Evolutionary conservation across 108 stramenopile species (phyloP).

Genomic region (Cyclostephanos tholiformis): DNA sequence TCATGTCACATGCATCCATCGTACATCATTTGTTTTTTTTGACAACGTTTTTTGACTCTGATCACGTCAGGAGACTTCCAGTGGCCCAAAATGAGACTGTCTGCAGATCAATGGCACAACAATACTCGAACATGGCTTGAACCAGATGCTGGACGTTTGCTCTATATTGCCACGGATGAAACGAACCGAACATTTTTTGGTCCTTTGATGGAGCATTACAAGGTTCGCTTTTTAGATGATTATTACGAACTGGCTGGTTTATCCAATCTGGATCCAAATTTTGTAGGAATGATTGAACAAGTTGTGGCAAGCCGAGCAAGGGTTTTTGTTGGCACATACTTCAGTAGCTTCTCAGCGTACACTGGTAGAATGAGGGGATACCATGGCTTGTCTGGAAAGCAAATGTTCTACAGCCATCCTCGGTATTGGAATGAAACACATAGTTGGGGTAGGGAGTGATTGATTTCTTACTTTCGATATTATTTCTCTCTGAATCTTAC

Average conservation of each 20-base stretch:
- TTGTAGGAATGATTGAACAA: slow-evolving; percentile 91
- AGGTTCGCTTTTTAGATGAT: slow-evolving; percentile 77
- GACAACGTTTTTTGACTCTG: slow-evolving; percentile 52
- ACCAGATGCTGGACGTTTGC: slow-evolving; percentile 6
- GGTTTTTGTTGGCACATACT: slow-evolving; percentile 73
- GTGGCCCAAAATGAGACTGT: slow-evolving; percentile 74
- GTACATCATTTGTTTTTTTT: slow-evolving; percentile 72
- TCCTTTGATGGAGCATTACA: slow-evolving; percentile 63
- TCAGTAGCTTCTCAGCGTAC: slow-evolving; percentile 75
- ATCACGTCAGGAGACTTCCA: slow-evolving; percentile 29
- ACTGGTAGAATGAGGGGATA: slow-evolving; percentile 73
- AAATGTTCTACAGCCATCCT: slow-evolving; percentile 63
- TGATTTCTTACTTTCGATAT: background rate
- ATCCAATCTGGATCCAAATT: slow-evolving; percentile 56
- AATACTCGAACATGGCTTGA: slow-evolving; percentile 54
- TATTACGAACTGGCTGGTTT: slow-evolving; percentile 68
- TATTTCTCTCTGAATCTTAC: background rate
- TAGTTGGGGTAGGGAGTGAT: slow-evolving; percentile 37
- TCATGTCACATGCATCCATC: slow-evolving; percentile 81
- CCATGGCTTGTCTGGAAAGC: slow-evolving; percentile 57
- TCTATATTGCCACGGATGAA: slow-evolving; percentile 79
- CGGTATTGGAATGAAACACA: slow-evolving; percentile 56
- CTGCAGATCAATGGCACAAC: slow-evolving; percentile 72
- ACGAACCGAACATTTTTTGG: slow-evolving; percentile 82
- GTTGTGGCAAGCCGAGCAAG: slow-evolving; percentile 75